These are phyloP conservation scores for Schoenoplectus tabernaemontani DNA, from an alignment of 202 grass and related monocot genomes.

Conservation along the genomic window DNA sequence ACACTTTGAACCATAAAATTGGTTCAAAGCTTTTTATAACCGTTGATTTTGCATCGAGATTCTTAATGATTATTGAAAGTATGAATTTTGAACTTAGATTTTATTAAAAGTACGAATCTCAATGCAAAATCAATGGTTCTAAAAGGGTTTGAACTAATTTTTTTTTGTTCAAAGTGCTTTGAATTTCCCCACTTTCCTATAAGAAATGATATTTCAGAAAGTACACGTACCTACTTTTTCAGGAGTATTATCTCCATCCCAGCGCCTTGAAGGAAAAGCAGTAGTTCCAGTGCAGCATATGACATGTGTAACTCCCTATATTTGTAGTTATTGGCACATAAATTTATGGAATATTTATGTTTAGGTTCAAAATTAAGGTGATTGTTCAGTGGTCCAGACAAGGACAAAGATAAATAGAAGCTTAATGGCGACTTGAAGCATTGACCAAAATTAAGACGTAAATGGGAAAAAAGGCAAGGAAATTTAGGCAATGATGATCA, in stretches of 20 bases:
- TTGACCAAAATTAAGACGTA: background rate
- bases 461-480: background rate
- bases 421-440: background rate
- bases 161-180: no score
- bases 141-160: no score
- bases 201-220: background rate
- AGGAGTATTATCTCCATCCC: constrained; percentile 92
- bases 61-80: no score
- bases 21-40: no score
- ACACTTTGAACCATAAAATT: no score
- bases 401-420: background rate
- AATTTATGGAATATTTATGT: no score
- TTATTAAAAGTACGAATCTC: no score
- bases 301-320: constrained; percentile 95
- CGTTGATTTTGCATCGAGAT: no score
- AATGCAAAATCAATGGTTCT: no score
- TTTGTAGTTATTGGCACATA: constrained; percentile 51
- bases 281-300: constrained; percentile 95
- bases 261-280: constrained; percentile 89
- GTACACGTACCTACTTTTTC: constrained; percentile 67
- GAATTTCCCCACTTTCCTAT: no score
- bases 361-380: background rate
- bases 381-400: background rate
- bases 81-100: no score
- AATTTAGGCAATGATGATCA: background rate